phyloP scores from a whole-genome alignment of 352 stramenopile species.

The Phytopythium boreale region DNA sequence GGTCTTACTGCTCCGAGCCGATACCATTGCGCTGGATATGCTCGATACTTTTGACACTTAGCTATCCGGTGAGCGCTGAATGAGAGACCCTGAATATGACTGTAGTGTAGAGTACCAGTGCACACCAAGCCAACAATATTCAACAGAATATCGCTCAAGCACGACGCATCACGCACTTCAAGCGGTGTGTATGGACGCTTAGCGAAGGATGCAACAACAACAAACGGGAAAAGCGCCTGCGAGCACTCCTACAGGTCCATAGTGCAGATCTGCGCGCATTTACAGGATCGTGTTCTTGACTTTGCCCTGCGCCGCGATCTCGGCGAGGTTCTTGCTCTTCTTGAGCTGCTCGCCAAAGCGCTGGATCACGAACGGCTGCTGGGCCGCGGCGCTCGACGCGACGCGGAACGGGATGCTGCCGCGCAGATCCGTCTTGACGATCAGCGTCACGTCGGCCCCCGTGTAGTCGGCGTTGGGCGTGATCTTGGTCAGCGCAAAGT shows the following conservation, averaged over 20 bases:
- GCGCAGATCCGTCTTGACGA: conserved; percentile 72
- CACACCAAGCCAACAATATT: no score
- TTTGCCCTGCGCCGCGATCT: conserved; percentile 32
- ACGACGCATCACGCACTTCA: not conserved
- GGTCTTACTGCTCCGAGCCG: no score
- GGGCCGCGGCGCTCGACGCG: conserved; percentile 49
- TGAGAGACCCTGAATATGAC: no score
- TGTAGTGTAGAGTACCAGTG: no score
- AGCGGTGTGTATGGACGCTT: not conserved
- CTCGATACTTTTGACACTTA: no score
- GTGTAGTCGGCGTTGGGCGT: conserved; percentile 56
- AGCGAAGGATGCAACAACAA: not conserved
- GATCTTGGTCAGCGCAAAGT: conserved; percentile 66
- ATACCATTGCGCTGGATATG: no score
- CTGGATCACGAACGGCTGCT: conserved; percentile 65
- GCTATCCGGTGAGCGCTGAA: no score
- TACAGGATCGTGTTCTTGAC: conserved; percentile 44
- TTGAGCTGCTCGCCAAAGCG: conserved; percentile 53
- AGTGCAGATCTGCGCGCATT: not conserved
- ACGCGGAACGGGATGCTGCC: conserved; percentile 65
- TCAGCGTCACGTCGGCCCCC: conserved; percentile 54
- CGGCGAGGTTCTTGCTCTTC: conserved; percentile 36
- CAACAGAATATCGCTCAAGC: not conserved
- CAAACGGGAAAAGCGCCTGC: not conserved
- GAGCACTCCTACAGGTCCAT: not conserved